Percentiles rank a stretch among this genome's conserved stretches.
phyloP scores from a whole-genome alignment of 169 alveolate species.

The Besnoitia besnoiti region DNA sequence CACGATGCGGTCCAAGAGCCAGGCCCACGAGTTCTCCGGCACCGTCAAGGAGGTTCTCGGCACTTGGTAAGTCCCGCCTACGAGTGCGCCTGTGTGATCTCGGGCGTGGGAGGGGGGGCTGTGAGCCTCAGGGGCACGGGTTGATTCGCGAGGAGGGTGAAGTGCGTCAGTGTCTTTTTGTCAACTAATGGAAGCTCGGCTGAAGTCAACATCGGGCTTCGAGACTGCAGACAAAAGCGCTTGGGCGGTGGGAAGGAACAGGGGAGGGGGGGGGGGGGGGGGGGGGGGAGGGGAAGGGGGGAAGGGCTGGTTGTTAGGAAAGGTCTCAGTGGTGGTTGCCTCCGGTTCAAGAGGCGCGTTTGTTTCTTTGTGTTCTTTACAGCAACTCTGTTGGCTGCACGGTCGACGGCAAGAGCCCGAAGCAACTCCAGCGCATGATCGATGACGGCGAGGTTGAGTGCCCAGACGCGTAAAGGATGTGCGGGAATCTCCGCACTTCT shows the following conservation, averaged over 20 bases:
- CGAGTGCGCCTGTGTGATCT: too few relatives aligned
- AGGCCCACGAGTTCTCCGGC: constrained; percentile 91
- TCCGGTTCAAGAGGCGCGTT: too few relatives aligned
- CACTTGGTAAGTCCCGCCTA: constrained; percentile 88
- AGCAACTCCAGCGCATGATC: constrained; percentile 81
- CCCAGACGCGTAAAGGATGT: constrained; percentile 49
- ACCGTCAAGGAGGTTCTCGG: constrained; percentile 97
- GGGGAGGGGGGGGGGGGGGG: too few relatives aligned
- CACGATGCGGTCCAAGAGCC: constrained; percentile 87
- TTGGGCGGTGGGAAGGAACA: too few relatives aligned
- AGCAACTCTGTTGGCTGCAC: constrained; percentile 96
- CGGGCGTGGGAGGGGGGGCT: not conserved
- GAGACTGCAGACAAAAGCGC: too few relatives aligned
- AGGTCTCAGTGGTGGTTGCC: too few relatives aligned
- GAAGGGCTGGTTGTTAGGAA: too few relatives aligned
- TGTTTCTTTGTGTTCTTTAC: not conserved
- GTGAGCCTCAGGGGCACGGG: not conserved
- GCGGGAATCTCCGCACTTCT: not conserved
- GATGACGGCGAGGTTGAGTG: constrained; percentile 69
- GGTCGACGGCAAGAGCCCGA: constrained; percentile 95
- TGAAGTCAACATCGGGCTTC: too few relatives aligned
- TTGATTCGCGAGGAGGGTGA: not conserved
- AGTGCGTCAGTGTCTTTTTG: not conserved
- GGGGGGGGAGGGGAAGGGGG: too few relatives aligned
- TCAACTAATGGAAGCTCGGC: too few relatives aligned